These are phyloP conservation scores for Epichloe sibirici DNA, from an alignment of 2,329 filamentous ascomycete species.

Conservation along the genomic window DNA sequence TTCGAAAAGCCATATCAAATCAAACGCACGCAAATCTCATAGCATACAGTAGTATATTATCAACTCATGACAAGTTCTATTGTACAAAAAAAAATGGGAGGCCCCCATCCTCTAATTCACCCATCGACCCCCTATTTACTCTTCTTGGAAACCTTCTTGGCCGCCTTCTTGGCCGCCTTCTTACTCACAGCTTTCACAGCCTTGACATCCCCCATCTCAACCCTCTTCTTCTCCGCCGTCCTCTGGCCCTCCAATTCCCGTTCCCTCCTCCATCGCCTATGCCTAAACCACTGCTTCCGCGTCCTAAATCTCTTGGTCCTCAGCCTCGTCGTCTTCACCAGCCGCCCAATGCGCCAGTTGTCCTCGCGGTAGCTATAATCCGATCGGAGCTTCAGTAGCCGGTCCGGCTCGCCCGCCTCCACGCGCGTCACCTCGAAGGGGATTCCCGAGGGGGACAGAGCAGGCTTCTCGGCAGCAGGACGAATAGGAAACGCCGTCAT, in stretches of 20 bases:
- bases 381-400: conserved; percentile 36
- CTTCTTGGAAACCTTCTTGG: conserved; percentile 25
- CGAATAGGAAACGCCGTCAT: conserved; percentile 47
- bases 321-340: conserved; percentile 38
- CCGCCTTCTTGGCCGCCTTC: conserved; percentile 25
- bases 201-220: conserved; percentile 20
- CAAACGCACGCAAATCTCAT: too few relatives aligned
- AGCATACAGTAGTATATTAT: too few relatives aligned
- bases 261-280: conserved; percentile 30
- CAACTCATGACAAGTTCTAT: too few relatives aligned
- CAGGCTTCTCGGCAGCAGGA: conserved; percentile 22
- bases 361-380: conserved; percentile 50
- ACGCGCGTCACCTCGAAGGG: conserved; percentile 33
- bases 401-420: conserved; percentile 29
- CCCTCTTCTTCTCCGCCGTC: conserved; percentile 23
- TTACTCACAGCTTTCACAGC: conserved; percentile 17
- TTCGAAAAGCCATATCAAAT: too few relatives aligned
- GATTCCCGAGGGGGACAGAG: conserved; percentile 37
- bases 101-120: not conserved
- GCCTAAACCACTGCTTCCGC: conserved; percentile 36
- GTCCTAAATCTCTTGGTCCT: conserved; percentile 38
- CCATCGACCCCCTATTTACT: conserved; percentile 13
- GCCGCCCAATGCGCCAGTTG: conserved; percentile 45
- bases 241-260: conserved; percentile 28
- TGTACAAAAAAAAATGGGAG: not conserved